Conservation (phyloP, 2,329 filamentous ascomycete species). For the Pezicula neosporulosa region DNA sequence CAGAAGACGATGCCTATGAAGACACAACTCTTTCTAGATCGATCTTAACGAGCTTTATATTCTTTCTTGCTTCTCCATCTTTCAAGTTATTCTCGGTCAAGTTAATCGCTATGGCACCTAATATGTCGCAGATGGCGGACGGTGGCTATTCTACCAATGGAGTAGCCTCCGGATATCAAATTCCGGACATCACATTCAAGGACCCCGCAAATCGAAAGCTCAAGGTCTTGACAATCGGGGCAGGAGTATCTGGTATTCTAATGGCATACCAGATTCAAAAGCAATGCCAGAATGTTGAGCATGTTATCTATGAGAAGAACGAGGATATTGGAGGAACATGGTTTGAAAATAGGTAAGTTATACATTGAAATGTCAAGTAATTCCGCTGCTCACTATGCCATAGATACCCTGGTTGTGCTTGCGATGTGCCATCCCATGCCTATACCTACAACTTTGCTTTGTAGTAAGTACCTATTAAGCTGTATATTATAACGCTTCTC, state of each 20-base stretch:
- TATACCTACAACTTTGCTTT: slow-evolving; percentile 53
- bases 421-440: slow-evolving; percentile 27
- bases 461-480: slow-evolving; percentile 29
- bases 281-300: slow-evolving; percentile 36
- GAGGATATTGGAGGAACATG: slow-evolving; percentile 40
- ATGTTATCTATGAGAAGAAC: slow-evolving; percentile 46
- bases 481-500: neutral
- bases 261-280: slow-evolving; percentile 45
- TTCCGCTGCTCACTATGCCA: too few species aligned
- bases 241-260: slow-evolving; percentile 42
- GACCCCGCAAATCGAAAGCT: slow-evolving; percentile 38
- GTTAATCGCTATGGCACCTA: slow-evolving; percentile 12
- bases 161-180: slow-evolving; percentile 5
- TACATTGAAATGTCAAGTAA: too few species aligned
- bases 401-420: slow-evolving; percentile 52
- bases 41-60: too few species aligned
- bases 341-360: slow-evolving; percentile 33
- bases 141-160: neutral
- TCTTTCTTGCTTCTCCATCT: neutral
- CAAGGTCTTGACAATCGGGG: slow-evolving; percentile 44
- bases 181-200: slow-evolving; percentile 14
- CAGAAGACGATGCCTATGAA: neutral
- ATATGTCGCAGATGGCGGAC: slow-evolving; percentile 11
- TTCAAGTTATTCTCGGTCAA: neutral
- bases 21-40: neutral